Conservation (phyloP, 176 grass and related monocot genomes). For the Rhynchospora pubera region DNA sequence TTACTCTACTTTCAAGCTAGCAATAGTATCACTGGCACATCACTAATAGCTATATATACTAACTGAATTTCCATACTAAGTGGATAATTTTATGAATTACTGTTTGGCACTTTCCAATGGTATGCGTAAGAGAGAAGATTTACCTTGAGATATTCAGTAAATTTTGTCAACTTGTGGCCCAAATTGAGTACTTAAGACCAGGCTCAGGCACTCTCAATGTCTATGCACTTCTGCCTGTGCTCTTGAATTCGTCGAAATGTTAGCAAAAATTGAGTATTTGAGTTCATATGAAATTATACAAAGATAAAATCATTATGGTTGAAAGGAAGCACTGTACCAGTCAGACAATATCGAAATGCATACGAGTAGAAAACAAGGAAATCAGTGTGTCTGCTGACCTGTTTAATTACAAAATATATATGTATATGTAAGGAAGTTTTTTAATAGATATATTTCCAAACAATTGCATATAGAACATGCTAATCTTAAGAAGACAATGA, state of each 20-base stretch:
- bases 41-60: no score
- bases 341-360: slow-evolving; percentile 92
- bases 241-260: slow-evolving; percentile 42
- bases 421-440: background rate
- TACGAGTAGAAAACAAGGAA: slow-evolving; percentile 93
- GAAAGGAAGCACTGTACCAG: slow-evolving; percentile 53
- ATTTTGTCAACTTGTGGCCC: no score
- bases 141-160: no score
- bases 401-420: slow-evolving; percentile 17
- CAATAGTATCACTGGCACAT: no score
- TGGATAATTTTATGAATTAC: no score
- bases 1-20: no score
- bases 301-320: background rate
- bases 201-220: slow-evolving; percentile 85
- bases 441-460: background rate
- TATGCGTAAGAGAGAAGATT: no score
- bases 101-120: no score
- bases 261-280: slow-evolving; percentile 22
- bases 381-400: slow-evolving; percentile 80
- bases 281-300: background rate
- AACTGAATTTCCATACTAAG: no score
- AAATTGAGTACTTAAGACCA: no score
- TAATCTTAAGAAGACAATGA: no score
- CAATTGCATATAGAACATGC: background rate
- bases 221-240: slow-evolving; percentile 95